Base-by-base conservation (phyloP, 768 basidiomycete species). In the Phylloporus arenicola region DNA sequence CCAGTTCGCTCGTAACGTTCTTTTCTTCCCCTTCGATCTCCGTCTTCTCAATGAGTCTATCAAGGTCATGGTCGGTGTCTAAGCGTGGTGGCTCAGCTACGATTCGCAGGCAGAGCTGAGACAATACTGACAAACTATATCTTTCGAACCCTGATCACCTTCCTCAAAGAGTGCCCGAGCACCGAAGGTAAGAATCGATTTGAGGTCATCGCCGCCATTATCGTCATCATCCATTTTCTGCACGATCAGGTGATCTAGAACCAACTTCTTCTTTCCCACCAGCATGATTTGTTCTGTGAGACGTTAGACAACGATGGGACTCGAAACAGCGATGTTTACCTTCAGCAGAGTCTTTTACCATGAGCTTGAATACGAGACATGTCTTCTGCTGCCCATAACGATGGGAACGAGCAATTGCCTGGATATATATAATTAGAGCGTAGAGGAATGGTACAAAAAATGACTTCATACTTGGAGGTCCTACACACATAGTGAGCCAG, bases 331-430 rank as follows among this genome's bases (percentile, higher is more conserved):
- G 39, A 16, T 14, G 8, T 11, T 50, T 47, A 83, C 89, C 91
- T 78, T 94, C 91, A 11, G 94, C 91, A 7, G 92, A 91, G 49
- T 87, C 84, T 67, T 95, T 95, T 48, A 92, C 82, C 90, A 98
- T 92, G 37, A 99, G 70, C 64, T 95, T 97, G 76, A 97, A 95
- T 22, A 95, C 92, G 39, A 95, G 75, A 53, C 92, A 93, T 6
- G 89, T 91, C 63, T 96, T 97, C 69, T 82, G 81, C 70, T 98
- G 96, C 2, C 96, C 96, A 63, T 86, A 98, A 47, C 96, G 82
- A 72, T 98, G 92, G 22, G 92, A 83, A 45, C 96, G 84, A 19
- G 94, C 85, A 51, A 99, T 97, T 30, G 96, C 96, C 86, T 97
- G 60, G 3, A 53, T 47, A 42, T 24, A 24, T 22, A 43, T 13